Conservation (phyloP, 495 filamentous ascomycete species). For the Bombardia bombarda region DNA sequence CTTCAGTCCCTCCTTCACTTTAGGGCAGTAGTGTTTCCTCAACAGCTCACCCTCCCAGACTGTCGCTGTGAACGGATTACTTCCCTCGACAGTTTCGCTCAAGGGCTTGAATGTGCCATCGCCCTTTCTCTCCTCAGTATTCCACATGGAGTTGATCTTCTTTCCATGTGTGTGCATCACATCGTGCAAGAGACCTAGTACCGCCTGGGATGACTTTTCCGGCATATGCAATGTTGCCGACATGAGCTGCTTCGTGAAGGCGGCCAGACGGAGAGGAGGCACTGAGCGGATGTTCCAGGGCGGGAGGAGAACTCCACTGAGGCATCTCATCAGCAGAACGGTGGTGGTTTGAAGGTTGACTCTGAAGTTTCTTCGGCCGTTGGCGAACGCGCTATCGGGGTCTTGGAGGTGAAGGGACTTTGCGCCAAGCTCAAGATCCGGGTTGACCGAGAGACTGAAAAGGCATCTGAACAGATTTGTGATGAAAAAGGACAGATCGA, state of each 20-base stretch:
- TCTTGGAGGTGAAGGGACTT: conserved; percentile 76
- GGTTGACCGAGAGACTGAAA: conserved; percentile 63
- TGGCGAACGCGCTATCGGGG: conserved; percentile 44
- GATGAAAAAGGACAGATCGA: conserved; percentile 92
- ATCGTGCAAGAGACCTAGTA: conserved; percentile 63
- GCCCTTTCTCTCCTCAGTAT: conserved; percentile 75
- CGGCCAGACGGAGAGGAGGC: conserved; percentile 70
- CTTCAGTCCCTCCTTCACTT: conserved; percentile 66
- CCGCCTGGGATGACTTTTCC: conserved; percentile 75
- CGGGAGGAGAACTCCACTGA: conserved; percentile 69
- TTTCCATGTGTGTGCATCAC: conserved; percentile 52
- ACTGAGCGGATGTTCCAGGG: conserved; percentile 51
- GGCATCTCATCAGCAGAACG: conserved; percentile 78
- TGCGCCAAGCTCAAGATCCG: conserved; percentile 77
- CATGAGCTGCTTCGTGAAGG: conserved; percentile 89
- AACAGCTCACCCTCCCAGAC: conserved; percentile 92
- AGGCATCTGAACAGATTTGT: conserved; percentile 84
- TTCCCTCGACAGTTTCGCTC: conserved; percentile 59
- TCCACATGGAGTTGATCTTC: conserved; percentile 33
- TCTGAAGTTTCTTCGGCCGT: conserved; percentile 42
- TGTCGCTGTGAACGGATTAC: conserved; percentile 82
- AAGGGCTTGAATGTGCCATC: conserved; percentile 51
- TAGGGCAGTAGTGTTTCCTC: conserved; percentile 77
- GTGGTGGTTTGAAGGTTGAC: conserved; percentile 91
- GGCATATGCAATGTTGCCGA: conserved; percentile 75